Evolutionary conservation across 2,329 filamentous ascomycete species (phyloP).

Genomic region (Trichoderma breve): DNA sequence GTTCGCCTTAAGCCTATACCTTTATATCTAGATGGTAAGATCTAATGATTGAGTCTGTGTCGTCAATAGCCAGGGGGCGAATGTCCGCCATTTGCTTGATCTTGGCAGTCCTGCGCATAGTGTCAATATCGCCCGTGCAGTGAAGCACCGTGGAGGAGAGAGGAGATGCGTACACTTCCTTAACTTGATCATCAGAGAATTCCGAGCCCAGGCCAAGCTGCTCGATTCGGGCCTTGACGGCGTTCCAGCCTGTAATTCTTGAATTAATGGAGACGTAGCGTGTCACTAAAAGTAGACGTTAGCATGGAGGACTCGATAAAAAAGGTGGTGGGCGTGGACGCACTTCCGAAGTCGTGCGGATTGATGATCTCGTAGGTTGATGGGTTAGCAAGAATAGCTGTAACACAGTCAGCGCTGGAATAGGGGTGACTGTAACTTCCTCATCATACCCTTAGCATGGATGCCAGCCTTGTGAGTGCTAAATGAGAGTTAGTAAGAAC

Average conservation of each 20-base stretch:
- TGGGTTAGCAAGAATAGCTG: constrained; percentile 7
- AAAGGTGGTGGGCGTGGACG: not conserved
- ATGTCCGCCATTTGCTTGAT: constrained; percentile 91
- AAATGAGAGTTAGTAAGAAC: not conserved
- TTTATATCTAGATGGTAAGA: not conserved
- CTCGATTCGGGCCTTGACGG: constrained; percentile 84
- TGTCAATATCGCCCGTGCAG: not conserved
- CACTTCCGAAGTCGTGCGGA: not conserved
- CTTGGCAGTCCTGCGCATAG: constrained; percentile 49
- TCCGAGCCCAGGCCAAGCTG: constrained; percentile 61
- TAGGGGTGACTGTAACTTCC: not conserved
- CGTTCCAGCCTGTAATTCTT: constrained; percentile 88
- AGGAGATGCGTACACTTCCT: constrained; percentile 28
- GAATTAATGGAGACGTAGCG: constrained; percentile 59
- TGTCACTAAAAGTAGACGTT: not conserved
- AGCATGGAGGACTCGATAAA: not conserved
- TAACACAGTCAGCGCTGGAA: not conserved
- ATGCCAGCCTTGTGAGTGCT: constrained; percentile 32
- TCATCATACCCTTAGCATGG: constrained; percentile 30
- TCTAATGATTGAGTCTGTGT: constrained; percentile 57
- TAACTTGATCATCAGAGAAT: constrained; percentile 35
- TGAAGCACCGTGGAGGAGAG: not conserved
- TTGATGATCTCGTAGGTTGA: not conserved
- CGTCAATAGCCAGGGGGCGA: constrained; percentile 80
- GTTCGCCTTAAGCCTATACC: not conserved